Evolutionary conservation across 305 asterid genomes (phyloP), one percentile per base, ranked within the genome.

Genomic region (Fraxinus baroniana): DNA sequence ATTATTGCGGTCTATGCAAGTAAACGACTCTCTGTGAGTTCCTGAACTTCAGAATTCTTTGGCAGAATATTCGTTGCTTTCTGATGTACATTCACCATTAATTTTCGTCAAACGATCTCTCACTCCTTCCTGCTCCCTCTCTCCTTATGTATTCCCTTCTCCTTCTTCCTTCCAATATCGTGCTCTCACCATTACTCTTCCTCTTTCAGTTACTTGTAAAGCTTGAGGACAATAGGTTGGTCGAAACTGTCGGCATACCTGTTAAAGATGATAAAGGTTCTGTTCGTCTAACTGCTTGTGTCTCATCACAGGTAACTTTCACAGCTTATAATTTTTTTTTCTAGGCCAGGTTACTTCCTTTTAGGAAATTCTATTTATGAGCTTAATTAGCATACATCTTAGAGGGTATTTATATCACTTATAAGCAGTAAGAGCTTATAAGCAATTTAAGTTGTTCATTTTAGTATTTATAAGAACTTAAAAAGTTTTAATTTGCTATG

Each of bases 171-270:
- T 55, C 41, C 77, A 24, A 62, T 74, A 62, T 76, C 15, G 68
- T 20, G 32, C 52, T 80, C 78, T 82, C 84, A 74, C 68, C 3
- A 28, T 75, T 9, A n/a, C 30, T 81, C 28, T 62, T 85, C 78
- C 73, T 62, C 32, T 81, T 87, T 85, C 93, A 95, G 99, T 87
- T 95, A 88, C 90, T 95, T 68, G 57, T 94, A 79, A 88, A 94
- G 86, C 83, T 94, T 83, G 96, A 89, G 77, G 98, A 95, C 82
- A 93, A 90, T 83, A 89, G 94, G 85, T 86, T 95, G 88, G 99
- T 95, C 78, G 99, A 95, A 88, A 95, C 98, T 78, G 99, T 95
- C 83, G 99, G 99, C 79, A 95, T 95, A 78, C 99, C 98, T 71
- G 95, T 89, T 80, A 87, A 85, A 75, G 95, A 90, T 83, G 88